Conservation (phyloP, 2,329 filamentous ascomycete species). For the Penicillium nordicum region DNA sequence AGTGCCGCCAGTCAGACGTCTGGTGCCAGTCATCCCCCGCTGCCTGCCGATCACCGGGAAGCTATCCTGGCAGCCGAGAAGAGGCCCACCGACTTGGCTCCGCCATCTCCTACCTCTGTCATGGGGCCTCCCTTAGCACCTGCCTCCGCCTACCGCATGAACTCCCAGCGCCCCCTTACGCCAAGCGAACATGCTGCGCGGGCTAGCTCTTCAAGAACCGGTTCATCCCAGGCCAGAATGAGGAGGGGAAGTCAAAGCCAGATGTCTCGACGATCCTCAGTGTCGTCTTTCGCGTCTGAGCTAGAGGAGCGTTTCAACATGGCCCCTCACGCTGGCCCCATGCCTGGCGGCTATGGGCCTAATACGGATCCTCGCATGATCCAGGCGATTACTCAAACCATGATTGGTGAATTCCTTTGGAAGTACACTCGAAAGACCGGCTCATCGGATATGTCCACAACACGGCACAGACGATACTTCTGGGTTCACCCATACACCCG, state of each 20-base stretch:
- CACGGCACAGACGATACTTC: slow-evolving; percentile 91
- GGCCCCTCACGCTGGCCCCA: slow-evolving; percentile 49
- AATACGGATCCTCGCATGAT: slow-evolving; percentile 96
- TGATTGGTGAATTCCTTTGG: slow-evolving; percentile 99
- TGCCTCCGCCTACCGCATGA: slow-evolving; percentile 66
- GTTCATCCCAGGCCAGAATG: slow-evolving; percentile 58
- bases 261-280: slow-evolving; percentile 69
- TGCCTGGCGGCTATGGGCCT: slow-evolving; percentile 60
- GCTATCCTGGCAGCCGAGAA: slow-evolving; percentile 73
- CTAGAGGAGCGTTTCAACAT: slow-evolving; percentile 88
- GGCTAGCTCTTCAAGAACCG: slow-evolving; percentile 45
- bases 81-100: slow-evolving; percentile 52
- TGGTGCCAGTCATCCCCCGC: slow-evolving; percentile 60
- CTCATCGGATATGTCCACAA: slow-evolving; percentile 82
- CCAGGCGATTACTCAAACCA: slow-evolving; percentile 96
- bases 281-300: slow-evolving; percentile 94
- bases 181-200: slow-evolving; percentile 53
- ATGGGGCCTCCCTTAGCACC: slow-evolving; percentile 88
- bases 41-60: slow-evolving; percentile 79
- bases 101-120: slow-evolving; percentile 40
- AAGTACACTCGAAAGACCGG: slow-evolving; percentile 96
- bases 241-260: slow-evolving; percentile 41
- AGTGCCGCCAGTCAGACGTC: slow-evolving; percentile 68
- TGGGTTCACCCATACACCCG: slow-evolving; percentile 98
- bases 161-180: slow-evolving; percentile 55